Percentiles rank a stretch among this genome's conserved stretches.
Conservation (phyloP, 2,329 filamentous ascomycete genomes). For the Sclerotinia subarctica region DNA sequence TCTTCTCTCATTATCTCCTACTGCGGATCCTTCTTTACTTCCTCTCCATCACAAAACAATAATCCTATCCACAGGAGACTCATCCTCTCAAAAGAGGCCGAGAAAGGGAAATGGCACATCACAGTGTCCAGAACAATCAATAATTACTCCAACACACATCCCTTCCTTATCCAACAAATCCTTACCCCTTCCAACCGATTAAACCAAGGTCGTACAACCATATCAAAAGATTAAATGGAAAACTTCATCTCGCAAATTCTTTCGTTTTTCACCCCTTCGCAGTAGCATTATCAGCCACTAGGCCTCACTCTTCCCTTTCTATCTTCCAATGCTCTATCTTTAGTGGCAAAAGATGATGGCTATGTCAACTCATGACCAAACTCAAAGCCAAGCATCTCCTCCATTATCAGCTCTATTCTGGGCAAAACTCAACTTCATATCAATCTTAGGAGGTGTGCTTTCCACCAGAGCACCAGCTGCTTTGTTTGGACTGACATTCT, state of each 20-base stretch:
- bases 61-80: neutral
- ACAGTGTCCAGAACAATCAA: slow-evolving; percentile 11
- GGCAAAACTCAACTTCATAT: slow-evolving; percentile 36
- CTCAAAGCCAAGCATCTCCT: slow-evolving; percentile 32
- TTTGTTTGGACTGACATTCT: slow-evolving; percentile 33
- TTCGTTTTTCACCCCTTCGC: neutral
- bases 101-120: neutral
- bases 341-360: neutral
- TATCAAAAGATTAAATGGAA: slow-evolving; percentile 1
- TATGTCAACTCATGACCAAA: neutral
- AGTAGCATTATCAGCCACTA: slow-evolving; percentile 9
- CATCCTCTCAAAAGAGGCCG: neutral
- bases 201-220: slow-evolving; percentile 14
- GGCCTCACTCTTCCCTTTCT: neutral
- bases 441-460: slow-evolving; percentile 34
- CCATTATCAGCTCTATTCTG: slow-evolving; percentile 19
- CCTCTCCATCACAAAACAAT: neutral
- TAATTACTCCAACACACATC: slow-evolving; percentile 6
- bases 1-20: neutral
- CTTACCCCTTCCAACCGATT: neutral
- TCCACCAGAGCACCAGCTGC: slow-evolving; percentile 18
- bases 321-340: neutral
- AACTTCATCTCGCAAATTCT: neutral
- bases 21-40: no score
- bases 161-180: neutral